Base-by-base conservation (phyloP, 2,329 filamentous ascomycete species). In the Curvularia verruculosa region DNA sequence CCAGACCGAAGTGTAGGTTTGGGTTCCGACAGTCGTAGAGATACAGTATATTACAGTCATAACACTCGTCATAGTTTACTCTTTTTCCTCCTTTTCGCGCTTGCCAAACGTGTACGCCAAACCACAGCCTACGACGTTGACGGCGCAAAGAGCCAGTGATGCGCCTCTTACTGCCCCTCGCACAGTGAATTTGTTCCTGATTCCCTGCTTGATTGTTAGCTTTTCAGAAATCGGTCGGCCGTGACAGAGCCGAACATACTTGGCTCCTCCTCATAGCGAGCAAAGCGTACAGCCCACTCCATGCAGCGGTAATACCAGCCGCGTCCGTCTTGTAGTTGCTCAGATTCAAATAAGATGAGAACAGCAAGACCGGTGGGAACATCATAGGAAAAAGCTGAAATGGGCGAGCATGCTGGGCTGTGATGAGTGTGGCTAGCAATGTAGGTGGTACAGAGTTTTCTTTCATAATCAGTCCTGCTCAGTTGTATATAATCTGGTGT, bases 311-410 rank as follows among this genome's bases (percentile, higher is more conserved):
- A 5, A 88, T 79, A 5, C 87, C 87, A 0, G 87, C 87, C 19
- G 82, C 81, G 67, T 89, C 88, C 47, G 83, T 83, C 69, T 85
- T 84, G 77, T 84, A 88, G 57, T 82, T 81, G 60, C 82, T 81
- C 28, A 89, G 68, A 70, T 89, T 89, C 43, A 89, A 77, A 69
- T 89, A 90, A 55, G 84, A 84, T 49, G 83, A 84, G 77, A 89
- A 87, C 56, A 89, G 80, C 3, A 90, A 80, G 54, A 88, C 78
- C 2, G 87, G 87, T 4, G 87, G 84, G 71, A 90, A 89, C 61
- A 87, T 75, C 83, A 90, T 87, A 3, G 87, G 87, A 0, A 90
- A 78, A 6, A 80, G 70, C 70, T 87, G 86, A 74, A 88, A 86
- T 7, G 88, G 87, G n/a, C 85, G 85, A 41, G 84, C 79, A 77